Percentiles rank a stretch among this genome's conserved stretches.
phyloP scores from a whole-genome alignment of 2,329 filamentous ascomycete species.

The Fusarium brevicatenulatum region DNA sequence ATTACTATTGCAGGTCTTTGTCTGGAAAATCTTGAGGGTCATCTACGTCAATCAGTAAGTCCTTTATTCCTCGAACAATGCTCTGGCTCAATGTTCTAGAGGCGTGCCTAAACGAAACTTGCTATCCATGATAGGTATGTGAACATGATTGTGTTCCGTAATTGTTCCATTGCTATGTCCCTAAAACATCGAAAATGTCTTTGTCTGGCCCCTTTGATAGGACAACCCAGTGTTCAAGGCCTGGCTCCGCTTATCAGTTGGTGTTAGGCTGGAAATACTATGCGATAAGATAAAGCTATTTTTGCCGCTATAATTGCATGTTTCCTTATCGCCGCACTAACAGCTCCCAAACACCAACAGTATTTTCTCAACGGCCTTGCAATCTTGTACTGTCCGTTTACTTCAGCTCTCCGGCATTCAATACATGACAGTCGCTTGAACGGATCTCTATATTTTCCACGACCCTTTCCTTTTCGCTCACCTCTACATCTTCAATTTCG shows the following conservation, averaged over 20 bases:
- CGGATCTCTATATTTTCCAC: neutral
- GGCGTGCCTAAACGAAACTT: fast-evolving
- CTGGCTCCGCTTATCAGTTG: no score
- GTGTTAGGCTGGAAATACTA: neutral
- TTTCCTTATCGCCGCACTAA: neutral
- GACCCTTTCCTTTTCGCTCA: fast-evolving
- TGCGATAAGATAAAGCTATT: fast-evolving
- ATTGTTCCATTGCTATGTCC: neutral
- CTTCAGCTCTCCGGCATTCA: neutral
- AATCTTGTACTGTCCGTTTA: neutral
- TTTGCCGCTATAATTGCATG: fast-evolving
- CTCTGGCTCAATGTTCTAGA: neutral
- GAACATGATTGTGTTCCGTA: neutral
- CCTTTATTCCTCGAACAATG: neutral
- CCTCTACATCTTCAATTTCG: neutral
- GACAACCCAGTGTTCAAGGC: no score
- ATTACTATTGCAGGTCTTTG: neutral
- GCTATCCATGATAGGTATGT: fast-evolving
- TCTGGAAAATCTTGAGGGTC: neutral
- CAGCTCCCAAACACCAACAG: neutral
- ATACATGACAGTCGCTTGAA: neutral
- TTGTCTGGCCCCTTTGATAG: neutral
- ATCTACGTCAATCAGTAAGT: no score
- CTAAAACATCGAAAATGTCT: neutral
- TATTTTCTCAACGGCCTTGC: no score